These are phyloP conservation scores for Cryptosporidium canis DNA, from an alignment of 169 alveolate genomes.

Conservation along the genomic window DNA sequence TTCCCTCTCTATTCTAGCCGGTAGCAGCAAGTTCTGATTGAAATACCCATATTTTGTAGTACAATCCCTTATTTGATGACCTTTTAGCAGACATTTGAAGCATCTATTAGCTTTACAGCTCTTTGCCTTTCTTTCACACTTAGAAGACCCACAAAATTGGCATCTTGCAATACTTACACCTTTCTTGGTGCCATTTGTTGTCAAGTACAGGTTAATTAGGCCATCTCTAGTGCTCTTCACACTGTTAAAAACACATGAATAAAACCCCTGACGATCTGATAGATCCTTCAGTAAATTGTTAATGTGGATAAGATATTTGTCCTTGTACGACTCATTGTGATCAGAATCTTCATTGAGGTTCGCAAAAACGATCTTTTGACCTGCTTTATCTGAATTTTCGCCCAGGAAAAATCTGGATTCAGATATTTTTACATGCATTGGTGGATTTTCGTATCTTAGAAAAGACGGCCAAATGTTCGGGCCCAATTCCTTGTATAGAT, in stretches of 20 bases:
- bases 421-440: constrained; percentile 21
- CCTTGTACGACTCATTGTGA: neutral
- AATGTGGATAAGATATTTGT: neutral
- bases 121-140: constrained; percentile 26
- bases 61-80: constrained; percentile 36
- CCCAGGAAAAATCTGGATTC: constrained; percentile 45
- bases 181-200: constrained; percentile 56
- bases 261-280: neutral
- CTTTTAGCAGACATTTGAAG: constrained; percentile 51
- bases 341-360: neutral
- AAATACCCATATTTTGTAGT: constrained; percentile 13
- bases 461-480: constrained; percentile 69
- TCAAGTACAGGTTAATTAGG: constrained; percentile 13
- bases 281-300: neutral
- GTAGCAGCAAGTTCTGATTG: constrained; percentile 8
- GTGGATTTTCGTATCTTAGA: constrained; percentile 68
- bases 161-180: constrained; percentile 10
- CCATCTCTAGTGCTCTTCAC: constrained; percentile 22
- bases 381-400: neutral
- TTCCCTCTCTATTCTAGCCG: constrained; percentile 25
- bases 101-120: constrained; percentile 51
- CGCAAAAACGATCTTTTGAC: neutral
- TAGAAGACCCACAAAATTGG: constrained; percentile 69
- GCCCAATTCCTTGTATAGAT: constrained; percentile 35
- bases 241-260: neutral